Evolutionary conservation across 495 filamentous ascomycete species (phyloP).

Genomic region (Penicillium taxi): DNA sequence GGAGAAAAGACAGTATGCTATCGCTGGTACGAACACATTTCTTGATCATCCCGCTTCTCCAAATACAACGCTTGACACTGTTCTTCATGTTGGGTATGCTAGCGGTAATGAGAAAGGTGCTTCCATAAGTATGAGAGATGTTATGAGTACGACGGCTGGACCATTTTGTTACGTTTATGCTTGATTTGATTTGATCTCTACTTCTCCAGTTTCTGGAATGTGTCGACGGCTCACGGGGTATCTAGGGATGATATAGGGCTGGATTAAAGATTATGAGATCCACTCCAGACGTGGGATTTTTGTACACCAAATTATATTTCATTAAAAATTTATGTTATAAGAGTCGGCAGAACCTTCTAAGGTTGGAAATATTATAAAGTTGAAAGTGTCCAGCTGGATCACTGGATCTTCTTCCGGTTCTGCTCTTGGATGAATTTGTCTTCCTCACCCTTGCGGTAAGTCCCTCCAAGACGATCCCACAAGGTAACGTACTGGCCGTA

Average conservation of each 20-base stretch:
- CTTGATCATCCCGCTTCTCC: constrained; percentile 43
- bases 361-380: too few species aligned
- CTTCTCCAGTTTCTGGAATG: too few species aligned
- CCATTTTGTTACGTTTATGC: constrained; percentile 52
- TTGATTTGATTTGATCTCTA: constrained; percentile 10
- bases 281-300: too few species aligned
- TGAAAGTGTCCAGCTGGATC: too few species aligned
- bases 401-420: constrained; percentile 2
- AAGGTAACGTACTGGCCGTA: constrained; percentile 92
- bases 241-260: too few species aligned
- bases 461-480: constrained; percentile 84
- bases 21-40: constrained; percentile 50
- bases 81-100: constrained; percentile 36
- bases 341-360: too few species aligned
- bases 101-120: constrained; percentile 19
- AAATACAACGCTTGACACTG: constrained; percentile 41
- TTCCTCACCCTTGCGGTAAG: constrained; percentile 62
- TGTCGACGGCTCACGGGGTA: too few species aligned
- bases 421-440: constrained; percentile 14
- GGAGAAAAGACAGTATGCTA: constrained; percentile 32
- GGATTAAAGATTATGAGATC: too few species aligned
- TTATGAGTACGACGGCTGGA: constrained; percentile 45
- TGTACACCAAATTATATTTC: constrained; percentile 3
- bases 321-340: constrained; percentile 1
- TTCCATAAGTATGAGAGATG: constrained; percentile 33